Conservation (phyloP, 495 filamentous ascomycete species). For the Apiosordaria backusii region DNA sequence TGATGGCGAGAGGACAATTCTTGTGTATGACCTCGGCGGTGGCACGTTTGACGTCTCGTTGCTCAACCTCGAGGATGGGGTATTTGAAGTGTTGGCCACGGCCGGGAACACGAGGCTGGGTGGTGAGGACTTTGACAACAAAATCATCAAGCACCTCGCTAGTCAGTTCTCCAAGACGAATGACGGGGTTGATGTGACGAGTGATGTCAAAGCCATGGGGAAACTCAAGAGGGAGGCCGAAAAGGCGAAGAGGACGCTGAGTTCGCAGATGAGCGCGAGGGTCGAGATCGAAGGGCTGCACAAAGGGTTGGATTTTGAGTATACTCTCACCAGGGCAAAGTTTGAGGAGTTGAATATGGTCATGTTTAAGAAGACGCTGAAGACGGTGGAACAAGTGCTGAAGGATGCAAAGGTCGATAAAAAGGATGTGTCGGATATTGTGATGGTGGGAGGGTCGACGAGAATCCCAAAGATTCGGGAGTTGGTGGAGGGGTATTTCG, state of each 20-base stretch:
- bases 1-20: slow-evolving; percentile 73
- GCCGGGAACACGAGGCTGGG: slow-evolving; percentile 96
- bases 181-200: slow-evolving; percentile 78
- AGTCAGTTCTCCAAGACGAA: slow-evolving; percentile 63
- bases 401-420: slow-evolving; percentile 81
- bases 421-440: slow-evolving; percentile 74
- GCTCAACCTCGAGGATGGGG: slow-evolving; percentile 83
- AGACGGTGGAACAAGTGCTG: slow-evolving; percentile 89
- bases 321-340: slow-evolving; percentile 92
- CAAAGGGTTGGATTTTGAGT: slow-evolving; percentile 88
- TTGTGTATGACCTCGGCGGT: slow-evolving; percentile 96
- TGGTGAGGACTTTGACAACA: slow-evolving; percentile 97
- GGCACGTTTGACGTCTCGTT: slow-evolving; percentile 99
- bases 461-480: slow-evolving; percentile 90
- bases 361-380: slow-evolving; percentile 91
- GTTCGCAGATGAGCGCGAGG: slow-evolving; percentile 87
- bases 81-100: slow-evolving; percentile 91
- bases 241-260: slow-evolving; percentile 96
- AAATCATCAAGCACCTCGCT: slow-evolving; percentile 86
- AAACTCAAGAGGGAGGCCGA: slow-evolving; percentile 97
- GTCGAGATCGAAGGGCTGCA: slow-evolving; percentile 95
- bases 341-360: slow-evolving; percentile 96
- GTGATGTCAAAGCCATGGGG: slow-evolving; percentile 92
- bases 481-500: slow-evolving; percentile 90
- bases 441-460: slow-evolving; percentile 82